Percentiles rank a stretch among this genome's conserved stretches.
Evolutionary conservation across 495 filamentous ascomycete species (phyloP).

Genomic region (Paragyromitra xinjiangensis): DNA sequence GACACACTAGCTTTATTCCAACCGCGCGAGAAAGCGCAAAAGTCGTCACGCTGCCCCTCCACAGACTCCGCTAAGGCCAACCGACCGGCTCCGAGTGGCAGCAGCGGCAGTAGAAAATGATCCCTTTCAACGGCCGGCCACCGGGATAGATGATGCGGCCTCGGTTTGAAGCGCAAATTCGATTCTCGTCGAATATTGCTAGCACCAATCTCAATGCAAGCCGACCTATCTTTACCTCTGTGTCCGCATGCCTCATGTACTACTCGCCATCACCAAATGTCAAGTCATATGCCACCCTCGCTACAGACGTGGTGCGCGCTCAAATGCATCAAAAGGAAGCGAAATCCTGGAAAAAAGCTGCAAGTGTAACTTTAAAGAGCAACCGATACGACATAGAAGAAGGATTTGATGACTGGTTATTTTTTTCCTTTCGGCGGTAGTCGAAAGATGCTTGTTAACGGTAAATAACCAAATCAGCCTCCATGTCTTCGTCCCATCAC

Average conservation of each 20-base stretch:
- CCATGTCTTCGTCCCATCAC: conserved; percentile 26
- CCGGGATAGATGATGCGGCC: conserved; percentile 37
- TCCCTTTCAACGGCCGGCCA: conserved; percentile 37
- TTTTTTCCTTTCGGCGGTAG: conserved; percentile 26
- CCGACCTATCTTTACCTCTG: conserved; percentile 44
- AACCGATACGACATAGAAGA: conserved; percentile 31
- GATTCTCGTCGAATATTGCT: conserved; percentile 26
- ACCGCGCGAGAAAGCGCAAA: conserved; percentile 45
- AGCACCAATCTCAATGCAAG: conserved; percentile 37
- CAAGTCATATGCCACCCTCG: conserved; percentile 47
- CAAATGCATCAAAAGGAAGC: conserved; percentile 38
- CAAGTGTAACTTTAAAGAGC: conserved; percentile 45
- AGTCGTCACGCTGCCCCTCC: conserved; percentile 48
- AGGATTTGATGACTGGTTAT: conserved; percentile 47
- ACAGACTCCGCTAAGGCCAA: conserved; percentile 16
- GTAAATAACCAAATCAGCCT: conserved; percentile 18
- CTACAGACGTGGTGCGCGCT: conserved; percentile 25
- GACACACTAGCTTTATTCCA: conserved; percentile 50
- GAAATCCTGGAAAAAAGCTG: conserved; percentile 26
- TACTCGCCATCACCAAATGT: conserved; percentile 33
- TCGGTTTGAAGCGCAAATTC: conserved; percentile 34
- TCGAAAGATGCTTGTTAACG: conserved; percentile 26
- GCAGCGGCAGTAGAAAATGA: conserved; percentile 42
- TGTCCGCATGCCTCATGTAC: conserved; percentile 36
- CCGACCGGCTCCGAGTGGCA: conserved; percentile 47